phyloP scores from a whole-genome alignment of 129 eudicot genomes.

The sunflower (Helianthus annuus) region HanXRQr2.0-SUNRISE NC_035436.2:4110867-4111366 shows the following conservation, averaged over 20 bases:
- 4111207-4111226: constrained; percentile 30
- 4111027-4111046: background rate
- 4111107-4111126: constrained; percentile 55
- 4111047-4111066: constrained; percentile 34
- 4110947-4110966: too few relatives aligned
- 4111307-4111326: constrained; percentile 36
- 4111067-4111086: constrained; percentile 36
- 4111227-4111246: constrained; percentile 34
- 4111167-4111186: constrained; percentile 27
- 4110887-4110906: too few relatives aligned
- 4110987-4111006: too few relatives aligned
- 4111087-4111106: constrained; percentile 44
- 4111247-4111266: constrained; percentile 16
- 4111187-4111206: constrained; percentile 26
- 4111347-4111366: constrained; percentile 76
- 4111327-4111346: constrained; percentile 85
- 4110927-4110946: too few relatives aligned
- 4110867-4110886: too few relatives aligned
- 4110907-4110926: too few relatives aligned
- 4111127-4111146: constrained; percentile 46
- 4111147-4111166: constrained; percentile 9
- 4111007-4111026: constrained; percentile 26
- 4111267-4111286: constrained; percentile 21
- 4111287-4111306: constrained; percentile 20
- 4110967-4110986: too few relatives aligned